A percentile compares a stretch with the other conserved stretches of the same genome.
These are phyloP conservation scores for Fusarium solani-melongenae DNA, from an alignment of 2,329 filamentous ascomycete species.

Conservation along the genomic window DNA sequence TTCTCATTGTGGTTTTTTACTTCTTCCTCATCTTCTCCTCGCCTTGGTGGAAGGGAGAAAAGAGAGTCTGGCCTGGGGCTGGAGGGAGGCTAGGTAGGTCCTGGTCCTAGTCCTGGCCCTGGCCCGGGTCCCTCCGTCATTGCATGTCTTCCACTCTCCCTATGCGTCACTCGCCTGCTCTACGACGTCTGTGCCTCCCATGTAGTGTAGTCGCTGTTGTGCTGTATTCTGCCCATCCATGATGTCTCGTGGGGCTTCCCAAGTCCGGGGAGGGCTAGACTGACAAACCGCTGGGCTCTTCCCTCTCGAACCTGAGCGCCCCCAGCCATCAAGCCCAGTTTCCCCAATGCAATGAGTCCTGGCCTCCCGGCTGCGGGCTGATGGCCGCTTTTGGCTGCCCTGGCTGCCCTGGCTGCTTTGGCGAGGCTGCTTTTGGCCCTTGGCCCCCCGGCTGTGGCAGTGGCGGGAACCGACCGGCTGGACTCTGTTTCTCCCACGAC, in stretches of 20 bases:
- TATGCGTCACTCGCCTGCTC: conserved; percentile 12
- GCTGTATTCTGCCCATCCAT: background rate
- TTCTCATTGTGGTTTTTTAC: conserved; percentile 14
- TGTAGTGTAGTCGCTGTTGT: background rate
- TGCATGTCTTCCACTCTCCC: conserved; percentile 7
- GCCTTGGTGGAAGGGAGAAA: background rate
- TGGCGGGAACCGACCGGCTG: conserved; percentile 41
- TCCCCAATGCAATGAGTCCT: conserved; percentile 10
- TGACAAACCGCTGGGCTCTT: conserved; percentile 19
- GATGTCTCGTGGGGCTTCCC: conserved; percentile 19
- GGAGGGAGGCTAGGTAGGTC: background rate
- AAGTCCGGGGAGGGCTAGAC: conserved; percentile 29
- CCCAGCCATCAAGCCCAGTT: conserved; percentile 7
- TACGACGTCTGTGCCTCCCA: conserved; percentile 7
- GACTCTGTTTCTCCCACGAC: conserved; percentile 37
- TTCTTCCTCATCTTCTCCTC: background rate
- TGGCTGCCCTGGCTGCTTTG: conserved; percentile 28
- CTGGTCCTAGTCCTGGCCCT: conserved; percentile 5
- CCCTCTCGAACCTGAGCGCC: background rate
- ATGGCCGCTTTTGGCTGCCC: conserved; percentile 29
- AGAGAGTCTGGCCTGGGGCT: background rate
- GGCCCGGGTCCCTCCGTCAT: conserved; percentile 22
- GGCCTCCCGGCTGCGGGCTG: conserved; percentile 14
- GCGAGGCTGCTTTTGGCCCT: conserved; percentile 32
- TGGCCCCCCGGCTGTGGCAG: conserved; percentile 32